phyloP scores from a whole-genome alignment of 805 yeast genomes.

The Metschnikowia vanudenii region DNA sequence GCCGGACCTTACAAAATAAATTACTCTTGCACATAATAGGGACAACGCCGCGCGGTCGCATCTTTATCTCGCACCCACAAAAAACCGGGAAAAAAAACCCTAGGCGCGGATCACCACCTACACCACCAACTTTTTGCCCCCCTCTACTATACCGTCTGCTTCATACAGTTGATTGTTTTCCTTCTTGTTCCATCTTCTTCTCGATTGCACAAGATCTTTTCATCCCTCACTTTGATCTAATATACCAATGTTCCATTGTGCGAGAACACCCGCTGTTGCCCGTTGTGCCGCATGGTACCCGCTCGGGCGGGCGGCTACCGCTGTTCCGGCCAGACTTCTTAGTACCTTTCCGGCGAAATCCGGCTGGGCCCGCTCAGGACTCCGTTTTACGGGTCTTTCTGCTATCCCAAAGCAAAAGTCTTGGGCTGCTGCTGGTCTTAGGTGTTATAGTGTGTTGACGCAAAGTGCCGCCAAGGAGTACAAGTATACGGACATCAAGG shows the following conservation, averaged over 20 bases:
- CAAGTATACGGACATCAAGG: constrained; percentile 50
- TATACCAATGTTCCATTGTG: constrained; percentile 7
- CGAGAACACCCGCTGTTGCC: constrained; percentile 8
- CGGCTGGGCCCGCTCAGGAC: constrained; percentile 1
- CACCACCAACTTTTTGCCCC: too few species aligned
- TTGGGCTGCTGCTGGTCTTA: not conserved
- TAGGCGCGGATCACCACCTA: too few species aligned
- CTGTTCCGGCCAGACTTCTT: constrained; percentile 7
- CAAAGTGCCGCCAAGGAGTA: constrained; percentile 47
- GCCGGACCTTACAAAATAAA: too few species aligned
- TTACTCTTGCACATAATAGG: too few species aligned
- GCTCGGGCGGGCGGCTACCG: constrained; percentile 4
- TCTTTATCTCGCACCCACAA: too few species aligned
- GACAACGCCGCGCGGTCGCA: too few species aligned
- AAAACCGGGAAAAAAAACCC: too few species aligned
- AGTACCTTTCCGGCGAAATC: constrained; percentile 6
- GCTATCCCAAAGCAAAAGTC: not conserved
- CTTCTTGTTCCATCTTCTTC: too few species aligned
- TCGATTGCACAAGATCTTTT: too few species aligned
- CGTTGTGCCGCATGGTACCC: constrained; percentile 7
- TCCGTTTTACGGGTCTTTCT: not conserved
- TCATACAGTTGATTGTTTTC: too few species aligned
- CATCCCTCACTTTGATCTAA: too few species aligned
- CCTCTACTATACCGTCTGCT: too few species aligned
- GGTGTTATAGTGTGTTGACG: constrained; percentile 37